Base-by-base conservation (phyloP, 2,329 filamentous ascomycete species). In the Aspergillus pseudoterreus region DNA sequence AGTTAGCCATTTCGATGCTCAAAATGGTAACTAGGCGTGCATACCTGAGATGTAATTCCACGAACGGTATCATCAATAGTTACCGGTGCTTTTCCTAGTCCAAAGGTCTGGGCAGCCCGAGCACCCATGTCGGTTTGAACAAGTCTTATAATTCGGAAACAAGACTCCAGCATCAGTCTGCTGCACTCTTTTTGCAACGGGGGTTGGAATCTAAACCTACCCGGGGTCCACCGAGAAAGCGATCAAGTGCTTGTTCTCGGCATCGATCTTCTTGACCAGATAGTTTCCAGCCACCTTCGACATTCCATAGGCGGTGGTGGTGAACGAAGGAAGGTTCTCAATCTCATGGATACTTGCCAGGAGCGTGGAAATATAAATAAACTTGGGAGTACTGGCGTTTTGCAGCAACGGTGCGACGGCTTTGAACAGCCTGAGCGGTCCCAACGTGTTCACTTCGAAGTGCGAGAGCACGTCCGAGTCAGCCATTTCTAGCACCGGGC, bases 111-210 rank as follows among this genome's bases (percentile, higher is more conserved):
- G 0, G 74, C 72, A 32, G 64, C 70, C 0, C 44, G 49, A 50
- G 72, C 71, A 0, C 75, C 75, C 63, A 75, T 72, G 4, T 71
- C 71, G 0, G 75, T 78, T 52, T 74, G 67, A 0, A 75, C 70
- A 60, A 70, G 72, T 2, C 64, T 56, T 15, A 38, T 22, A 6
- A 6, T 22, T 6, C 4, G 22, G 22, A 22, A 6, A 22, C 22
- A 22, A 22, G 3, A 27, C n/a, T n/a, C 6, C 14, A 3, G n/a
- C 19, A n/a, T 9, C 3, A 21, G 33, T 6, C 22, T 19, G 19
- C 19, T 19, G 19, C 19, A 19, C 19, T 19, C 14, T 42, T 33
- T 5, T 9, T n/a, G 1, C 9, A 9, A n/a, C 9, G 12, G 17
- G n/a, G 6, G 10, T 11, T 4, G 6, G 9, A n/a, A 36, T 2